These are phyloP conservation scores for Metschnikowia aberdeeniae DNA, from an alignment of 805 yeast species.

Conservation along the genomic window DNA sequence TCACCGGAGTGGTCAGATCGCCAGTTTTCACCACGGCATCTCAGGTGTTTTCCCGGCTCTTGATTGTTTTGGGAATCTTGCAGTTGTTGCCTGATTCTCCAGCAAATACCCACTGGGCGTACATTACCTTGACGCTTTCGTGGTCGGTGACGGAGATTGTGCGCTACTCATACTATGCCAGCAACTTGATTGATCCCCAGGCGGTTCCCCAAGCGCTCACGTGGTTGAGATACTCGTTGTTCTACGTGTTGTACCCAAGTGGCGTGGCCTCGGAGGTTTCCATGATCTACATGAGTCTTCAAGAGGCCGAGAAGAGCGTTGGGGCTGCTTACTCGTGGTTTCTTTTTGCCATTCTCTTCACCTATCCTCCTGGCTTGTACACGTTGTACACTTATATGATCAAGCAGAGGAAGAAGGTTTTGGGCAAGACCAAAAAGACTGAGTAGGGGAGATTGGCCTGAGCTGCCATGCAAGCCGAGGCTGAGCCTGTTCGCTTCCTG, in stretches of 20 bases:
- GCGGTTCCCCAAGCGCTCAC: conserved; percentile 56
- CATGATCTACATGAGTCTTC: conserved; percentile 65
- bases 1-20: conserved; percentile 76
- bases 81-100: conserved; percentile 69
- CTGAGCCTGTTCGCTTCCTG: too few species aligned
- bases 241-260: conserved; percentile 78
- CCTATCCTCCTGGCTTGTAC: conserved; percentile 86
- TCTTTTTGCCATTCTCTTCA: conserved; percentile 52
- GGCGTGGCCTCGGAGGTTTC: conserved; percentile 86
- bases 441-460: conserved; percentile 3
- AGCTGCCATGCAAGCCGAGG: too few species aligned
- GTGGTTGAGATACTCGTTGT: conserved; percentile 77
- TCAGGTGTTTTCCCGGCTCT: conserved; percentile 82
- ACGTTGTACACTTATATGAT: conserved; percentile 84
- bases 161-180: conserved; percentile 83
- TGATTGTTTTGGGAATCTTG: conserved; percentile 81
- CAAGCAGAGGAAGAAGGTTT: conserved; percentile 76
- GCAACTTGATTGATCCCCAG: conserved; percentile 49
- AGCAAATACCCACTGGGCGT: conserved; percentile 56
- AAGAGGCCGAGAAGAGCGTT: conserved; percentile 54
- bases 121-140: conserved; percentile 65
- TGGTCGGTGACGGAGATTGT: conserved; percentile 96
- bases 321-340: conserved; percentile 52
- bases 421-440: conserved; percentile 25
- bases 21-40: conserved; percentile 79